Evolutionary conservation across 2,329 filamentous ascomycete genomes (phyloP), one percentile per base, ranked within the genome.

Genomic region (Leptodontidium sp.): DNA sequence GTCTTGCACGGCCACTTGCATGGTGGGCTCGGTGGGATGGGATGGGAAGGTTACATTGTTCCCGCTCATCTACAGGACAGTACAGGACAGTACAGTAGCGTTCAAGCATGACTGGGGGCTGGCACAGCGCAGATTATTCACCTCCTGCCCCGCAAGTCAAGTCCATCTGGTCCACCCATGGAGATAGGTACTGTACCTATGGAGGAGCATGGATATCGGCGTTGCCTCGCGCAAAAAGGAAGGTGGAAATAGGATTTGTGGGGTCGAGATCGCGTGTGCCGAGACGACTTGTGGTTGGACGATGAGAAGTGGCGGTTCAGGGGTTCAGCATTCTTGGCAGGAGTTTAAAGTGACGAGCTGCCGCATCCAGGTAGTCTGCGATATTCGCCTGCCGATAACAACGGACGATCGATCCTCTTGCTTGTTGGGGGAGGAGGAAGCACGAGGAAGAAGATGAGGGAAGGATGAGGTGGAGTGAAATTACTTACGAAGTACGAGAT

Each of bases 1-100:
- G 59, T 62, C 57, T 59, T 59, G 57, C 57, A 59, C 57, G 57
- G 57, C 12, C 59, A 62, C 59, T 49, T 62, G 43, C 59, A 62
- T 62, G 3, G 29, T 32, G 29, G 29, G 29, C 21, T 21, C 21
- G 21, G 21, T 21, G 21, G 21, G 21, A 21, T 32, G 29, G 29
- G 29, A 32, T 32, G 40, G 59, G 26, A 35, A 32, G 40, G 59
- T 62, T 32, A 61, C 40, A 47, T 26, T 47, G 3, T 49, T 49
- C 15, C 38, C 26, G 58, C n/a, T n/a, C 7, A 35, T 43, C 35
- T 58, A 40, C 4, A 32, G 29, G 3, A 6, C 21, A 21, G 21
- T 21, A 21, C 21, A 32, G 29, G 3, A 6, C 29, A 32, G 29
- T 32, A 32, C 29, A 32, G 29, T 32, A 32, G n/a, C 21, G 35